Percentiles rank a stretch among this genome's conserved stretches.
Evolutionary conservation across 2,329 filamentous ascomycete genomes (phyloP).

Genomic region (Blastomyces parvus): DNA sequence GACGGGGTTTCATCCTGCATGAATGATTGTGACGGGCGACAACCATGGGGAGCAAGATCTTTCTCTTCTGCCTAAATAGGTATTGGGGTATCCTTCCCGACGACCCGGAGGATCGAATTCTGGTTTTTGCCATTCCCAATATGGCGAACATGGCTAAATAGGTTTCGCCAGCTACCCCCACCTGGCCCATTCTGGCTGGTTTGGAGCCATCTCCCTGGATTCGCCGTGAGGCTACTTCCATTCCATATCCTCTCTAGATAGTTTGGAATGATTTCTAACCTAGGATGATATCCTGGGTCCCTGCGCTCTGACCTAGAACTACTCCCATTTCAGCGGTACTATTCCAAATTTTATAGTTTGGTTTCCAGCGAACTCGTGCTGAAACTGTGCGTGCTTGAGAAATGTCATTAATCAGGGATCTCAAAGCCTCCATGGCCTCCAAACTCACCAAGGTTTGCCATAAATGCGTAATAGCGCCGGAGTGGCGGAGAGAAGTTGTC

Average conservation of each 20-base stretch:
- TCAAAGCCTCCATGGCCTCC: not conserved
- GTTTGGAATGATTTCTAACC: not conserved
- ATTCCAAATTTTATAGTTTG: not conserved
- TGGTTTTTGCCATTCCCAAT: not conserved
- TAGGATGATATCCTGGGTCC: not conserved
- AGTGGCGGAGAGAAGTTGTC: not conserved
- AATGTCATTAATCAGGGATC: not conserved
- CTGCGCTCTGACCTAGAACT: not conserved
- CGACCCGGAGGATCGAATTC: not conserved
- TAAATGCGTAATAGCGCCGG: not conserved
- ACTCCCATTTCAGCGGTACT: not conserved
- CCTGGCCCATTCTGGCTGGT: not conserved
- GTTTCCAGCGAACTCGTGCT: not conserved
- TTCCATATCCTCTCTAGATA: not conserved
- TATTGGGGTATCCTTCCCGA: too few species aligned
- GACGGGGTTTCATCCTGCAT: conserved; percentile 9
- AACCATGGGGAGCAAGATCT: not conserved
- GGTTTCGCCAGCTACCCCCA: not conserved
- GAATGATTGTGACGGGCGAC: not conserved
- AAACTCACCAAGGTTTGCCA: not conserved
- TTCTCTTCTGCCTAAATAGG: not conserved
- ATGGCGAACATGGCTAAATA: not conserved
- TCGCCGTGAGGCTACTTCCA: not conserved
- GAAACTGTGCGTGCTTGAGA: conserved; percentile 1
- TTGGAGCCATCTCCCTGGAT: not conserved